phyloP scores from a whole-genome alignment of 768 basidiomycete species.

The Phlebiopsis gigantea region DNA sequence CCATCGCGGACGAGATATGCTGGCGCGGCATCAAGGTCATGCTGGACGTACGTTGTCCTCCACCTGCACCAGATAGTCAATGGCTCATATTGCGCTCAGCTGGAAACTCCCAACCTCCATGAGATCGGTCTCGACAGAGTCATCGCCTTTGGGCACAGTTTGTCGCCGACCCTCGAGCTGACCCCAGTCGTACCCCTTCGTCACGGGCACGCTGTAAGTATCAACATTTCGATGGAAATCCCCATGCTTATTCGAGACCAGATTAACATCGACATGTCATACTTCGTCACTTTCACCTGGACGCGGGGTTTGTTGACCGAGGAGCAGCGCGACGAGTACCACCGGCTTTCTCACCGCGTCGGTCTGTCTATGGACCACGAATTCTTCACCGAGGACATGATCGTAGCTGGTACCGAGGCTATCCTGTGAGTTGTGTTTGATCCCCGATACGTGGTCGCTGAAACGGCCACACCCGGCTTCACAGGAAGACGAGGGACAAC shows the following conservation, averaged over 20 bases:
- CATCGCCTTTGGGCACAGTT: constrained; percentile 14
- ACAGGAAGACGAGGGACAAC: constrained; percentile 17
- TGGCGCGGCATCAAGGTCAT: constrained; percentile 17
- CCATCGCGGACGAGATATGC: constrained; percentile 16
- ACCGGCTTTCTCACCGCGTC: constrained; percentile 13
- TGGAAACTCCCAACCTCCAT: constrained; percentile 14
- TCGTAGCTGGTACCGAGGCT: constrained; percentile 11
- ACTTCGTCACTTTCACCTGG: constrained; percentile 14
- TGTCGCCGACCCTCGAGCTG: constrained; percentile 15
- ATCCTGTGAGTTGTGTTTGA: constrained; percentile 8
- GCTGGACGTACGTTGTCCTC: constrained; percentile 11
- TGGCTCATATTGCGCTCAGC: neutral
- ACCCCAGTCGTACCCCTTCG: constrained; percentile 13
- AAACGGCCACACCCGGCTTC: neutral
- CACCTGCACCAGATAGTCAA: neutral
- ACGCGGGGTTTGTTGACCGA: constrained; percentile 11
- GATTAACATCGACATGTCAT: constrained; percentile 17
- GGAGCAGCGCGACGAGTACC: constrained; percentile 14
- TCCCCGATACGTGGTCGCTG: neutral
- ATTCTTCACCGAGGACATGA: constrained; percentile 14
- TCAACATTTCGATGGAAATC: neutral
- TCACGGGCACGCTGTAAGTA: constrained; percentile 14
- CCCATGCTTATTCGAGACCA: neutral
- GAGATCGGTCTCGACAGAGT: constrained; percentile 15
- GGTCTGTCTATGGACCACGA: constrained; percentile 17